Conservation (phyloP, 768 basidiomycete genomes). For the Cystoderma amianthinum region DNA sequence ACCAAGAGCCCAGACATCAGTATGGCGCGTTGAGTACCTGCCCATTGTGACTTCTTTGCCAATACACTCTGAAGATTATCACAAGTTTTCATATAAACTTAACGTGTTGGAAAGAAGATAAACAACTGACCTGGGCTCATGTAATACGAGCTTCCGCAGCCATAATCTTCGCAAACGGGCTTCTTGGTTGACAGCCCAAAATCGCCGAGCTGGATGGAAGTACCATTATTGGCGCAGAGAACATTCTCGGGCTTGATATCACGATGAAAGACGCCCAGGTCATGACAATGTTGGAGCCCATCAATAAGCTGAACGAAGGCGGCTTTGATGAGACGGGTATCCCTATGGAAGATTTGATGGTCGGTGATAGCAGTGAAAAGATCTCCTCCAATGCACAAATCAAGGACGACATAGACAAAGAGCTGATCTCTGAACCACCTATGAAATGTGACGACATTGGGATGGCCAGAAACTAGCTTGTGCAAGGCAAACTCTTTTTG, state of each 20-base stretch:
- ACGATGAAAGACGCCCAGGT: constrained; percentile 68
- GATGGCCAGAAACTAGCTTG: constrained; percentile 41
- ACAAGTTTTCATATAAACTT: too few species aligned
- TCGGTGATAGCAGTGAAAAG: constrained; percentile 67
- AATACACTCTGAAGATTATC: constrained; percentile 51
- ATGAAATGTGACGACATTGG: constrained; percentile 65
- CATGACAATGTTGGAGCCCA: constrained; percentile 70
- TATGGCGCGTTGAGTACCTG: constrained; percentile 51
- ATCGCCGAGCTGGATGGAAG: constrained; percentile 58
- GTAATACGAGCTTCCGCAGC: constrained; percentile 55
- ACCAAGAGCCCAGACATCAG: constrained; percentile 71
- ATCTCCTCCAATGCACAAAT: constrained; percentile 55
- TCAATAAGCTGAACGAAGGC: constrained; percentile 79
- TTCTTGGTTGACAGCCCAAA: constrained; percentile 64
- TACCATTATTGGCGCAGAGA: constrained; percentile 47
- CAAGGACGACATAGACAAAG: constrained; percentile 63
- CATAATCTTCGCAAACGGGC: constrained; percentile 38
- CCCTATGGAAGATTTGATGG: constrained; percentile 41
- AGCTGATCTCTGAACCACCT: constrained; percentile 51
- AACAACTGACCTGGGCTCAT: constrained; percentile 60
- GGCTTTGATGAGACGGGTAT: constrained; percentile 54
- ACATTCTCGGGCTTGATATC: constrained; percentile 88
- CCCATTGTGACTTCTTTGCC: constrained; percentile 33
- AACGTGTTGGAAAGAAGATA: too few species aligned
- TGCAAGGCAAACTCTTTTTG: constrained; percentile 63